These are phyloP conservation scores for Misopates orontium DNA, from an alignment of 257 asterid genomes.

Conservation along the genomic window DNA sequence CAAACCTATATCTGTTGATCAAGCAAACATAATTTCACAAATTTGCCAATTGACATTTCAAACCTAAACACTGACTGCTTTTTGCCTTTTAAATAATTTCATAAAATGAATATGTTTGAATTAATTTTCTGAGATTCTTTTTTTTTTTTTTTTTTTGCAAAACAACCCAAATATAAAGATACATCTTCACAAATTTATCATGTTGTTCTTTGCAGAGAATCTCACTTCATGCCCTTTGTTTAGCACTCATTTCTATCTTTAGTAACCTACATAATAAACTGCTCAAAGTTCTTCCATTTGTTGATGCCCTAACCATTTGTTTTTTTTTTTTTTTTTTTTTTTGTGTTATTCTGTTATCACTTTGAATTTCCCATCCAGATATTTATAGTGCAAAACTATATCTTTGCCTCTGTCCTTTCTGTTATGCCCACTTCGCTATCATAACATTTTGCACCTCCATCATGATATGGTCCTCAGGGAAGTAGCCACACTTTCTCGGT, in stretches of 20 bases:
- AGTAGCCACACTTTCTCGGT: conserved; percentile 91
- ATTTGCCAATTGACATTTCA: too few species aligned
- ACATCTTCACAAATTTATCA: neutral
- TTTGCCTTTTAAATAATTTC: neutral
- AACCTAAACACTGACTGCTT: too few species aligned
- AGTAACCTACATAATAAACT: conserved; percentile 11
- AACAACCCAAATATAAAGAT: neutral
- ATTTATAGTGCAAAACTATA: conserved; percentile 12
- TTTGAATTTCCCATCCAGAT: conserved; percentile 12
- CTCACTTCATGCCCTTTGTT: neutral
- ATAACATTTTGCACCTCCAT: conserved; percentile 24
- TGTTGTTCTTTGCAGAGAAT: neutral
- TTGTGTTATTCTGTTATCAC: conserved; percentile 2
- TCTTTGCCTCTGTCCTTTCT: neutral
- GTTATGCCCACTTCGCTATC: conserved; percentile 7
- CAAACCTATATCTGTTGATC: too few species aligned
- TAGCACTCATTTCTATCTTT: conserved; percentile 11
- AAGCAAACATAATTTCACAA: too few species aligned
- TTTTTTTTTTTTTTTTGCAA: neutral
- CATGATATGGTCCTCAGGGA: conserved; percentile 56
- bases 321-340: neutral
- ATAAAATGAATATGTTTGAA: neutral
- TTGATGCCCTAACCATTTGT: too few species aligned
- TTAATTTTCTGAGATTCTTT: too few species aligned
- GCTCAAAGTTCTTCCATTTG: conserved; percentile 6